phyloP scores from a whole-genome alignment of 768 basidiomycete genomes.

The Sporobolomyces pararoseus region DNA sequence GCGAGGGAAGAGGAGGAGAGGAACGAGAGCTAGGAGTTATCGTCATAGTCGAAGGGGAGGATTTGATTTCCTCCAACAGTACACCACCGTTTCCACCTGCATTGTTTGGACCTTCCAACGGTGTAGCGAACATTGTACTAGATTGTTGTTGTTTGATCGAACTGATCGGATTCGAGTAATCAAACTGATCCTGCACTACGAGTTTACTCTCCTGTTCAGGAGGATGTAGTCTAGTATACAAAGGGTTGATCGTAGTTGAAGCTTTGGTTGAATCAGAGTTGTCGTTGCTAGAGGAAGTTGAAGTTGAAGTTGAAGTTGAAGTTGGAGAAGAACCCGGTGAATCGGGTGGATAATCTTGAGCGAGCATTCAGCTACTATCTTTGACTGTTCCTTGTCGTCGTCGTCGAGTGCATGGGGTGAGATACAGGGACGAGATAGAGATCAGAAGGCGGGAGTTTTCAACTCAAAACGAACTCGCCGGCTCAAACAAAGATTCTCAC shows the following conservation, averaged over 20 bases:
- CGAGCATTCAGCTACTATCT: not conserved
- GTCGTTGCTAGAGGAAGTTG: not conserved
- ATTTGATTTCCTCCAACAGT: not conserved
- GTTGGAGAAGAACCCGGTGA: not conserved
- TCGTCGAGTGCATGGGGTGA: not conserved
- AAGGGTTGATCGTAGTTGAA: conserved; percentile 21
- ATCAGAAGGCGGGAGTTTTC: no score
- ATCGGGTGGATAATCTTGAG: not conserved
- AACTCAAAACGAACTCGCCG: no score
- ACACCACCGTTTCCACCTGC: no score
- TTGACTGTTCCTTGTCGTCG: no score
- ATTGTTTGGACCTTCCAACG: not conserved
- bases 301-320: not conserved
- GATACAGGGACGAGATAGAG: not conserved
- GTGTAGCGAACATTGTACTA: not conserved
- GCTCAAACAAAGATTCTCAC: no score
- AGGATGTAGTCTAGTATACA: conserved; percentile 16
- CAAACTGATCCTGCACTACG: not conserved
- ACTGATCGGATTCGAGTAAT: not conserved
- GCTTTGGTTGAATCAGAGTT: not conserved
- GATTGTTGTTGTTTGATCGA: not conserved
- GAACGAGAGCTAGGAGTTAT: not conserved
- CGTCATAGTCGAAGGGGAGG: not conserved
- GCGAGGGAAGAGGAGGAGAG: not conserved
- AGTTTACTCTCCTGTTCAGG: not conserved